Conservation (phyloP, 768 basidiomycete species). For the Amanita jacksonii region DNA sequence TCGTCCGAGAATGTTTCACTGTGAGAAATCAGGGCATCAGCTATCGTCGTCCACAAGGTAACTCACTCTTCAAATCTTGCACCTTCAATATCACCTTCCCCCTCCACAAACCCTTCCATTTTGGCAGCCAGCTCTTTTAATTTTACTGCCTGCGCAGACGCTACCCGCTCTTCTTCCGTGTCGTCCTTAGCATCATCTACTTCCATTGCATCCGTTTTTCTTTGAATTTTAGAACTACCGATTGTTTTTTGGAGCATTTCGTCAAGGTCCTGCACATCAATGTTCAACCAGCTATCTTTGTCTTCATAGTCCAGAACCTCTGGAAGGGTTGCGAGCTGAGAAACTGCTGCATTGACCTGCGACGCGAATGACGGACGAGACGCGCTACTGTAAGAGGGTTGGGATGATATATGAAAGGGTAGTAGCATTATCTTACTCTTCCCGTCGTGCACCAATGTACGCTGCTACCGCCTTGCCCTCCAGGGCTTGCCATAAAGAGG, state of each 20-base stretch:
- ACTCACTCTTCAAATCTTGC: constrained; percentile 87
- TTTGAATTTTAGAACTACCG: constrained; percentile 14
- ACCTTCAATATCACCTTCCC: constrained; percentile 82
- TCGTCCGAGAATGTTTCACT: constrained; percentile 70
- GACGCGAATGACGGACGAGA: constrained; percentile 69
- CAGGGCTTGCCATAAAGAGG: constrained; percentile 60
- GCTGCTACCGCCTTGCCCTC: constrained; percentile 62
- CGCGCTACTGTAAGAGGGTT: constrained; percentile 31
- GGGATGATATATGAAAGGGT: background rate
- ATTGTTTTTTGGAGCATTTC: constrained; percentile 47
- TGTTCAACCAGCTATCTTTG: constrained; percentile 83
- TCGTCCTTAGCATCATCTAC: constrained; percentile 28
- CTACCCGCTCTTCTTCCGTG: constrained; percentile 41
- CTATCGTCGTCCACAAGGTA: constrained; percentile 2
- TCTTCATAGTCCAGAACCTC: constrained; percentile 34
- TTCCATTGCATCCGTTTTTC: constrained; percentile 34
- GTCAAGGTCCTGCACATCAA: constrained; percentile 72
- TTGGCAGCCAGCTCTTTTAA: constrained; percentile 73
- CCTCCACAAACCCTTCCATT: constrained; percentile 86
- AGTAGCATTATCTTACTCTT: constrained; percentile 46
- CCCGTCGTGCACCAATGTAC: constrained; percentile 52
- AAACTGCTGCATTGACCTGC: constrained; percentile 57
- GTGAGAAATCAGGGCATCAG: constrained; percentile 7
- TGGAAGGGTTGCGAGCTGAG: constrained; percentile 24
- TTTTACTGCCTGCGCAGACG: constrained; percentile 56